Base-by-base conservation (phyloP, 2,329 filamentous ascomycete species). In the Sclerotinia spermophila region DNA sequence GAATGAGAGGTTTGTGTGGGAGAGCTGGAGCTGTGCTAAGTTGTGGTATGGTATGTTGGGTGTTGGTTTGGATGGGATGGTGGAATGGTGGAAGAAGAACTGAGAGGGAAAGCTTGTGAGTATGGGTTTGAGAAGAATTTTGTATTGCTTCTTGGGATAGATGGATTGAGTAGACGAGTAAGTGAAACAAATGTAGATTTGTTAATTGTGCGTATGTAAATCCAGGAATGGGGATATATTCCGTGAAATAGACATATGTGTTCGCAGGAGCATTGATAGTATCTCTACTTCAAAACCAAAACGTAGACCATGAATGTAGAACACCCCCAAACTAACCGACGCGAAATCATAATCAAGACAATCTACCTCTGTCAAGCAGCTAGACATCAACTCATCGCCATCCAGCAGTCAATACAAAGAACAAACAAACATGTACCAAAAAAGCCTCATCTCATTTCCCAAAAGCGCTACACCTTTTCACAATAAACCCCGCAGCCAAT, bases 401-500 rank as follows among this genome's bases (percentile, higher is more conserved):
- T n/a, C 45, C 10, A 5, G 2, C 3, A 24, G 5, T 11, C 19
- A 10, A 48, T 17, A 51, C 17, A 27, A 51, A 51, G 11, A 27
- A 3, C 0, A 27, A 51, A n/a, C 48, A 2, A 27, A 27, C 13
- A 17, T 2, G 0, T 7, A 15, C 3, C 48, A 27, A 1, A 17
- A 5, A 30, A 17, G 13, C 7, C 2, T 7, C 13, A 53, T 27
- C 4, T 5, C 48, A 6, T 5, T 3, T 17, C 3, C 8, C 0
- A 11, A 27, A 53, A 53, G 48, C n/a, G 6, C 48, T 53, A 27
- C n/a, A 53, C n/a, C 13, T 51, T 17, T 7, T 27, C 5, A 27
- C 5, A 51, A 27, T 2, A 4, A 30, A 17, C n/a, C 48, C 5
- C 13, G 10, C n/a, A 53, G n/a, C 48, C 4, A 53, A 27, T 53